These are phyloP conservation scores for Alternaria alternata DNA, from an alignment of 2,329 filamentous ascomycete species.

Conservation along the genomic window DNA sequence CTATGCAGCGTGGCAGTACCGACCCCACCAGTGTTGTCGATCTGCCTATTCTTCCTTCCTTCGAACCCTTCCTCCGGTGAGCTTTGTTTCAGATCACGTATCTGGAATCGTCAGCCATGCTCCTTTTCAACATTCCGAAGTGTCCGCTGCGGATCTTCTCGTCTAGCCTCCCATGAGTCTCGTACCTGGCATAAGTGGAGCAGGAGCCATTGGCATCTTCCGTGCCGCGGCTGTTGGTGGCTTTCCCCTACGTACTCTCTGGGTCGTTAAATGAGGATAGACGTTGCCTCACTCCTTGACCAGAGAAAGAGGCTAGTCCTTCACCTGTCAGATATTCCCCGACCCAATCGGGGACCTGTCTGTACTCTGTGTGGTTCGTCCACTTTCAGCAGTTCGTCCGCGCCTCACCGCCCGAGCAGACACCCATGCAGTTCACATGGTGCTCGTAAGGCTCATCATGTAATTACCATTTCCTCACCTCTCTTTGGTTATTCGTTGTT, in stretches of 20 bases:
- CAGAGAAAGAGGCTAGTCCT: not conserved
- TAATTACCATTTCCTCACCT: conserved; percentile 1
- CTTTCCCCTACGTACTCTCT: not conserved
- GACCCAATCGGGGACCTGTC: not conserved
- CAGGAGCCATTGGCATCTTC: not conserved
- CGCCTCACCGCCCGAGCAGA: not conserved
- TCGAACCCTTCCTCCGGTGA: not conserved
- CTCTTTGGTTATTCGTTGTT: not conserved
- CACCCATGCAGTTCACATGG: not conserved
- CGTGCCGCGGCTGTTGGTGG: not conserved
- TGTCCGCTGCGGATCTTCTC: not conserved
- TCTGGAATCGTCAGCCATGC: not conserved
- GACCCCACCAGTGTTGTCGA: not conserved
- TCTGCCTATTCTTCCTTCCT: not conserved
- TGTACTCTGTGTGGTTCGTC: not conserved
- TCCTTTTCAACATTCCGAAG: not conserved
- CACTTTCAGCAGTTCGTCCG: not conserved
- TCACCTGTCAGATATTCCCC: not conserved
- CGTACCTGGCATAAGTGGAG: conserved; percentile 1
- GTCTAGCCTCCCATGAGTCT: not conserved
- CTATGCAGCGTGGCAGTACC: not conserved
- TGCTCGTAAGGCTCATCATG: not conserved
- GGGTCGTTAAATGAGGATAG: conserved; percentile 7
- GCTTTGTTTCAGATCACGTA: not conserved
- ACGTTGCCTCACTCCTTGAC: not conserved